Evolutionary conservation across 1,284 basidiomycete genomes (phyloP).

Genomic region (Quambalaria eucalypti): DNA sequence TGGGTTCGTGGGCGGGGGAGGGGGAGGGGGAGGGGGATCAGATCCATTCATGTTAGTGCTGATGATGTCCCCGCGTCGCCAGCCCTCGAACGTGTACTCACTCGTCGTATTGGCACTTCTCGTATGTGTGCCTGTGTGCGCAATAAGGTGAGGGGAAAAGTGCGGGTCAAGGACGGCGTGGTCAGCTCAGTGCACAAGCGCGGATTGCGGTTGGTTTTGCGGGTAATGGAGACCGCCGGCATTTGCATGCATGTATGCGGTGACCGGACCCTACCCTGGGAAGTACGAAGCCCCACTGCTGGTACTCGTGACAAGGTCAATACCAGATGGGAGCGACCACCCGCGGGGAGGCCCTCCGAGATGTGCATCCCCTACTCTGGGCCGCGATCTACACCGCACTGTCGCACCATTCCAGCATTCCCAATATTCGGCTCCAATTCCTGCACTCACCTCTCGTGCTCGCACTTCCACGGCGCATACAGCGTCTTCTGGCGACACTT

Average conservation of each 20-base stretch:
- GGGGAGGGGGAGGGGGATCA: neutral
- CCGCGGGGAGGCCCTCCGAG: neutral
- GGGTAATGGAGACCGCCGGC: no score
- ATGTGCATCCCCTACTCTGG: neutral
- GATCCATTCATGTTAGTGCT: neutral
- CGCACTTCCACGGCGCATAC: conserved; percentile 74
- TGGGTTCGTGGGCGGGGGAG: conserved; percentile 4
- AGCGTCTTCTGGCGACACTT: conserved; percentile 63
- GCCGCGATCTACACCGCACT: neutral
- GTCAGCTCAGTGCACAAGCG: no score
- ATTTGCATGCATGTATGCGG: no score
- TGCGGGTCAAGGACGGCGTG: no score
- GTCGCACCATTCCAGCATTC: no score
- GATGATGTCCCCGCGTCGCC: neutral
- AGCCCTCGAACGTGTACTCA: conserved; percentile 11
- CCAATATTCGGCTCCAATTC: no score
- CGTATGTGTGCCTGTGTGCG: conserved; percentile 35
- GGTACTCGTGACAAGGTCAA: neutral
- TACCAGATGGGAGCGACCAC: neutral
- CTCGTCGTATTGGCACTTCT: conserved; percentile 44
- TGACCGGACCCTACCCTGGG: no score
- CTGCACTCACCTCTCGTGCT: conserved; percentile 57
- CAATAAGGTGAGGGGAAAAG: no score
- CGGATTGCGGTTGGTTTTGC: no score
- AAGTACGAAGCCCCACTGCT: no score